Evolutionary conservation across 768 basidiomycete species (phyloP), one percentile per base, ranked within the genome.

Genomic region (Gautieria morchelliformis): DNA sequence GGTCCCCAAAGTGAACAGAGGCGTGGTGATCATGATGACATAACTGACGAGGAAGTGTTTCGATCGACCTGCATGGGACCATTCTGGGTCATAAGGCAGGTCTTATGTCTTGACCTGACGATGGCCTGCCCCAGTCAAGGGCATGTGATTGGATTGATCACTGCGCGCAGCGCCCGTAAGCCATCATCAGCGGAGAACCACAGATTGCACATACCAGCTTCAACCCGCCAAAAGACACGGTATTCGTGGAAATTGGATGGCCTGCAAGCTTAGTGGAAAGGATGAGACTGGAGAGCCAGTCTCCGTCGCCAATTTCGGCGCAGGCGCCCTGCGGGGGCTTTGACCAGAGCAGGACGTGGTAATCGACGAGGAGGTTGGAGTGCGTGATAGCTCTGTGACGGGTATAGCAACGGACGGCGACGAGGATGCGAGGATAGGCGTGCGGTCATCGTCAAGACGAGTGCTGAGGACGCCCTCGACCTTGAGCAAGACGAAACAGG

Each of bases 331-430:
- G 64, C 52, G 78, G 76, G 17, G 78, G 77, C 64, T 85, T 84
- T 45, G 75, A 7, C 89, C 89, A 91, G 44, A 92, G 77, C 11
- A 78, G 72, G 61, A 82, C 75, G 9, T 79, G 75, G 64, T 82
- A 73, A 61, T 90, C 86, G 63, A 81, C 85, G 60, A 91, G 77
- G 32, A 87, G 62, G 53, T 85, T 87, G 37, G 83, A 80, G 45
- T 80, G 78, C 22, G 75, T 60, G 15, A 77, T 69, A 53, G 79
- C 80, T 56, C 83, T 70, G 60, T 81, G 82, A 59, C 88, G 81
- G 42, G 84, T 89, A 67, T 91, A 91, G 70, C 89, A 93, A 45
- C 89, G 80, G 45, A 93, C 79, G n/a, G 83, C 79, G 63, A 95
- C 75, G 52, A 79, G 76, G 63, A 91, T 71, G 84, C 83, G 10